Evolutionary conservation across 805 yeast genomes (phyloP).

Genomic region (Scheffersomyces coipomensis): DNA sequence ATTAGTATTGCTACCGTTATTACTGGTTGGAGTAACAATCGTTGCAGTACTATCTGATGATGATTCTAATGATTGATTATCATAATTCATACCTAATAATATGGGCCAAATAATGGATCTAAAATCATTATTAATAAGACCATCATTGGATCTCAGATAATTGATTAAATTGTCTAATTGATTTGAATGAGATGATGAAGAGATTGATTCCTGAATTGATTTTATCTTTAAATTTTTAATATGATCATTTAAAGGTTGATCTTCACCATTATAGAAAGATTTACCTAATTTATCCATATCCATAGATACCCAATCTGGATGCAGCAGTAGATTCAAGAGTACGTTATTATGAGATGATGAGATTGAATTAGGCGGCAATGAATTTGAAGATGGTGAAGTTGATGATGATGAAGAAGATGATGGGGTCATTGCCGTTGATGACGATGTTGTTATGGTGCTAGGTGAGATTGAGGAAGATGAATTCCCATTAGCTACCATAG

Average conservation of each 20-base stretch:
- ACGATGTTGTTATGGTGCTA: no score
- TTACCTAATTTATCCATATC: constrained; percentile 45
- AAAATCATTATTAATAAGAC: constrained; percentile 41
- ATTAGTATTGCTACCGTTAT: neutral
- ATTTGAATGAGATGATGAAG: constrained; percentile 10
- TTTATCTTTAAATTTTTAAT: constrained; percentile 33
- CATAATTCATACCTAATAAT: constrained; percentile 30
- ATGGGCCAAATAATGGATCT: constrained; percentile 53
- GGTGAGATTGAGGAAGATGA: no score
- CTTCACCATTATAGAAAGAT: constrained; percentile 42
- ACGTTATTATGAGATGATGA: constrained; percentile 4
- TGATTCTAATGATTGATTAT: neutral
- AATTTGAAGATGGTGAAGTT: no score
- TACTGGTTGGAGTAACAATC: neutral
- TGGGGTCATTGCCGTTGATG: no score
- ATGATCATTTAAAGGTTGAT: constrained; percentile 39
- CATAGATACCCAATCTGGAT: constrained; percentile 53
- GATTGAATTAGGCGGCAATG: no score
- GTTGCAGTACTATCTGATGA: neutral
- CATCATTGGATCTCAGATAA: constrained; percentile 45
- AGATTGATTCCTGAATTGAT: constrained; percentile 27
- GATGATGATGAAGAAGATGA: no score
- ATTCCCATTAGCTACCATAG: no score
- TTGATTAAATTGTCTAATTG: constrained; percentile 20
- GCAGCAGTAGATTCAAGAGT: neutral